Evolutionary conservation across 1,139 yeast species (phyloP), one percentile per base, ranked within the genome.

Genomic region (Candida labiduridarum): DNA sequence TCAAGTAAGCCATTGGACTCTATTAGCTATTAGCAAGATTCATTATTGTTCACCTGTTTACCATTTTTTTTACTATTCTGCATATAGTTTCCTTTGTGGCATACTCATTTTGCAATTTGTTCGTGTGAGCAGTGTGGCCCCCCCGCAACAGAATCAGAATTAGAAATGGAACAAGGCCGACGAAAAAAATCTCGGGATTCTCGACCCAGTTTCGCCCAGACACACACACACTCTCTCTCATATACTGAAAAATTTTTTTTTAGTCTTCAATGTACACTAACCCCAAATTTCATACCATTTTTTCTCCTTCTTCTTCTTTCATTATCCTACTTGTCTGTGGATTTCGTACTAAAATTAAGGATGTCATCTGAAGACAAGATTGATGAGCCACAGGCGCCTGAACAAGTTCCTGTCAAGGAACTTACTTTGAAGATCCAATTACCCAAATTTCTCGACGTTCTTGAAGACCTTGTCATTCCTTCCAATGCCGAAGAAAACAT

Each of bases 401-500:
- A 46, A 60, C 56, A 39, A 15, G 48, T 42, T 43, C 49, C 40
- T n/a, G 47, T 54, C 41, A 58, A 59, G 51, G 65, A 62, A 49
- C 60, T 71, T 49, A 57, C 60, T 47, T 62, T 72, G 59, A 63
- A 62, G 51, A 57, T 75, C 42, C 58, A 62, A 55, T 67, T 76
- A 49, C 79, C 80, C 10, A 51, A 57, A 22, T 64, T 68, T 53
- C 55, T 72, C 31, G 48, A 56, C 43, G 45, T 61, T 46, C 49
- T 56, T 30, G 53, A 64, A 29, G 59, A 51, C 12, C 44, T 56
- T 33, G 22, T 35, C 11, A 50, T 58, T 29, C 56, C 59, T 14
- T 57, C 72, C 34, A 60, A 71, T 14, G 55, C 54, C 11, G 63
- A 68, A 33, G 89, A 84, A 57, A 68, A 83, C 29, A 62, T 87